Conservation (phyloP, 164 flowering plant genomes). For the Umbellularia californica region DNA sequence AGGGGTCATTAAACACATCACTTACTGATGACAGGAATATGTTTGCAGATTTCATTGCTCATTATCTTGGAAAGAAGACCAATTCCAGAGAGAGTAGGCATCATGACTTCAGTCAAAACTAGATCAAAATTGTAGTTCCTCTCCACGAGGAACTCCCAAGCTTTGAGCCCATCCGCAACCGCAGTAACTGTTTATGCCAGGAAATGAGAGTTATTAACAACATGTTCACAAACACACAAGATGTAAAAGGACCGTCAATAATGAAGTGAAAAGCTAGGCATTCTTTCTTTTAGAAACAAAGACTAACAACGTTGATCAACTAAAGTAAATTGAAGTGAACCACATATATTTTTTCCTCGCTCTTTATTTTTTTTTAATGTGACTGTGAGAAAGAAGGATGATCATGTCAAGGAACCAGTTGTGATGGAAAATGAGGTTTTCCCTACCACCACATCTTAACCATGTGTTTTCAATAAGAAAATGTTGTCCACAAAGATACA, state of each 20-base stretch:
- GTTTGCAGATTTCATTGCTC: slow-evolving; percentile 36
- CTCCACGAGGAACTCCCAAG: slow-evolving; percentile 39
- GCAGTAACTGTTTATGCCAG: slow-evolving; percentile 28
- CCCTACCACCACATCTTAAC: too few relatives aligned
- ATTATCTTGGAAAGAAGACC: slow-evolving; percentile 47
- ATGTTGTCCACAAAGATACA: background rate
- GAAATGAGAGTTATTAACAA: too few relatives aligned
- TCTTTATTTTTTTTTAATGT: too few relatives aligned
- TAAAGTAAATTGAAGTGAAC: background rate
- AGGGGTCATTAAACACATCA: background rate
- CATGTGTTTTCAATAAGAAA: background rate
- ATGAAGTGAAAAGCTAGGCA: too few relatives aligned
- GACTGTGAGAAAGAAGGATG: background rate
- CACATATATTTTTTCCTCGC: background rate
- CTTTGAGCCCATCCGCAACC: slow-evolving; percentile 48
- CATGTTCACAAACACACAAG: too few relatives aligned
- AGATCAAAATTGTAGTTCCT: slow-evolving; percentile 34
- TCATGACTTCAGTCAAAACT: slow-evolving; percentile 47
- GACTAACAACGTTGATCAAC: background rate
- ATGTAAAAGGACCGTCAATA: too few relatives aligned
- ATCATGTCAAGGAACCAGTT: background rate
- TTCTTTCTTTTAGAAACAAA: too few relatives aligned
- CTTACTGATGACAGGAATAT: slow-evolving; percentile 46
- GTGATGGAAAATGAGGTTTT: background rate
- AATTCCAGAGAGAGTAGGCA: slow-evolving; percentile 45